A percentile compares a stretch with the other conserved stretches of the same genome.
These are phyloP conservation scores for Elsinoe batatas DNA, from an alignment of 2,329 filamentous ascomycete genomes.

Conservation along the genomic window DNA sequence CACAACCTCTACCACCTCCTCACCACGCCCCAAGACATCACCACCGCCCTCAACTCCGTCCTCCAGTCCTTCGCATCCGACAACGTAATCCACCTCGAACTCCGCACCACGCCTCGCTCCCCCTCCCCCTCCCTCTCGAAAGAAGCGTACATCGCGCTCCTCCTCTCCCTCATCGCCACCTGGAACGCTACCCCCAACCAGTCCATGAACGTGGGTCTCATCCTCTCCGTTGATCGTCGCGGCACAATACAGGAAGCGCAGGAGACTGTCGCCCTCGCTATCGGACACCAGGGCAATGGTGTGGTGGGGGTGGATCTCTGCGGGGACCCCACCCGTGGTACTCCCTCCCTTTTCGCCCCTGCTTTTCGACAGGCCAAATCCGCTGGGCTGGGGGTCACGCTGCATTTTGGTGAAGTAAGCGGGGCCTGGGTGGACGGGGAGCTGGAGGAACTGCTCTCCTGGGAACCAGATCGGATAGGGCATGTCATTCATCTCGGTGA, in stretches of 20 bases:
- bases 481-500: conserved; percentile 69
- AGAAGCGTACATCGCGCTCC: conserved; percentile 52
- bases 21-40: conserved; percentile 45
- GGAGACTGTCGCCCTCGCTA: conserved; percentile 55
- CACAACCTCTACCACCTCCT: conserved; percentile 71
- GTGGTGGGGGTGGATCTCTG: conserved; percentile 72
- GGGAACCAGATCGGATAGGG: conserved; percentile 58
- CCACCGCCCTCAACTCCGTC: conserved; percentile 55
- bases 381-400: conserved; percentile 52
- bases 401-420: conserved; percentile 68
- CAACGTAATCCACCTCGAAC: conserved; percentile 67
- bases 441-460: conserved; percentile 54
- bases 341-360: conserved; percentile 49
- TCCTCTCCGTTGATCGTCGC: conserved; percentile 65
- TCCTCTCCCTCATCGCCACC: conserved; percentile 53
- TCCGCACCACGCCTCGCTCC: conserved; percentile 67
- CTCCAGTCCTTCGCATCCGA: conserved; percentile 57
- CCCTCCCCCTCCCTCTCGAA: conserved; percentile 47
- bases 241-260: conserved; percentile 49
- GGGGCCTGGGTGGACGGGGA: conserved; percentile 49
- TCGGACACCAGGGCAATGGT: conserved; percentile 42
- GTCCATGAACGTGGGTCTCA: conserved; percentile 52
- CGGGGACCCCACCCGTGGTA: conserved; percentile 58
- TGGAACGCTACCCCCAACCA: conserved; percentile 34
- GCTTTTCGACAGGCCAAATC: conserved; percentile 50